Evolutionary conservation across 176 grass and related monocot genomes (phyloP), one percentile per base, ranked within the genome.

Genomic region (Cenchrus fungigraminus): DNA sequence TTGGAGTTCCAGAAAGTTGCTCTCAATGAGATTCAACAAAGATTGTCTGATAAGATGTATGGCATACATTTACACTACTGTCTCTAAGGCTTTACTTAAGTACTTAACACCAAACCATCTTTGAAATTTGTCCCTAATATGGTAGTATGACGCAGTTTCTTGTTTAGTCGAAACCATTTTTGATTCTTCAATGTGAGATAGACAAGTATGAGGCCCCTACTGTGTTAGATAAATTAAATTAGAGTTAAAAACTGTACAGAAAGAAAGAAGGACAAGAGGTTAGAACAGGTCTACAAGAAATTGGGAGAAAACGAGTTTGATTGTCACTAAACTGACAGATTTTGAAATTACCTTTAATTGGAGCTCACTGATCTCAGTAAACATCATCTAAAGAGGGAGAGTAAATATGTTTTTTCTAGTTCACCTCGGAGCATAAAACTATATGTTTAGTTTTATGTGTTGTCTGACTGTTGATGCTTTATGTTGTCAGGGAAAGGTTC

Each of bases 1-100:
- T 57, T 94, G 79, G 72, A 89, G 81, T 89, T 69, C 49, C 84
- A 86, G 57, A 94, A 97, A 82, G 71, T 80, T 58, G 87, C 86
- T 82, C 84, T 85, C 4, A 68, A 25, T 83, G 46, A 65, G 80
- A 88, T 86, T 74, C 89, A 55, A 74, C 91, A 92, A 86, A 89
- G 75, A 73, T 76, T 89, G n/a, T 89, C 84, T 54, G 74, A 91
- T 63, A 94, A 94, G 63, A 94, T 91, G 95, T 92, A 92, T 72
- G 77, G 44, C 50, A 28, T 65, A 45, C 74, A 83, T 88, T 88
- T 68, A 47, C 62, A 43, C 65, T n/a, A 76, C 68, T 44, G 31
- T 8, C 54, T 84, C 59, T 50, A 74, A 82, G 53, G 14, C 14
- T 22, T 68, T 73, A 79, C 15, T 65, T 16, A 5, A 19, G 7